These are phyloP conservation scores for Hirschfeldia incana DNA, from an alignment of 345 rosid genomes.

Conservation along the genomic window DNA sequence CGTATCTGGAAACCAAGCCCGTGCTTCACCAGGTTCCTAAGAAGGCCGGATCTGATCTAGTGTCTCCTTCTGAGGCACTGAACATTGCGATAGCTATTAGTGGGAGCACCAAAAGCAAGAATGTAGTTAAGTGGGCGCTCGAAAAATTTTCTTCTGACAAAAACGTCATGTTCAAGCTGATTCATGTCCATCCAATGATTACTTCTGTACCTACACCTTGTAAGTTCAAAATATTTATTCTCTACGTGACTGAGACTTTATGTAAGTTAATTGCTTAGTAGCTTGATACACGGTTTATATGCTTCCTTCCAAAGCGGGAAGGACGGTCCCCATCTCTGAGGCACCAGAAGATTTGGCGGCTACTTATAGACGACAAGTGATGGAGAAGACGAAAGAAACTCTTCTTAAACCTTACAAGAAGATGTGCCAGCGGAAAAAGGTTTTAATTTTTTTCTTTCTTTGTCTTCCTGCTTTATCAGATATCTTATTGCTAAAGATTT, in stretches of 20 bases:
- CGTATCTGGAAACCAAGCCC: neutral
- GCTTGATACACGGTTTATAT: neutral
- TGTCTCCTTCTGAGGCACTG: conserved; percentile 13
- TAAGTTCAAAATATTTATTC: conserved; percentile 40
- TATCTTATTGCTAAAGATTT: conserved; percentile 21
- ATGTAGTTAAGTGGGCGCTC: conserved; percentile 53
- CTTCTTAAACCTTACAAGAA: conserved; percentile 64
- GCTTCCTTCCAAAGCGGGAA: conserved; percentile 50
- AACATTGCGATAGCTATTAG: conserved; percentile 62
- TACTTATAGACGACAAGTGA: conserved; percentile 60
- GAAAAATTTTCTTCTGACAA: conserved; percentile 54
- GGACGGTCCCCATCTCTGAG: conserved; percentile 52
- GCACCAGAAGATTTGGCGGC: conserved; percentile 72
- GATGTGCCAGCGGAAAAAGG: conserved; percentile 65
- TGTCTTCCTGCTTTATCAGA: neutral
- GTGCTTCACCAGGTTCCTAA: neutral
- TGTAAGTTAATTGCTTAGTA: neutral
- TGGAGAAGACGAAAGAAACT: conserved; percentile 52
- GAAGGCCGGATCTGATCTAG: conserved; percentile 15
- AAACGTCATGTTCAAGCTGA: conserved; percentile 52
- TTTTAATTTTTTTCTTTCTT: neutral
- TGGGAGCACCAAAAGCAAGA: conserved; percentile 58
- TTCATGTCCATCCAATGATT: conserved; percentile 64
- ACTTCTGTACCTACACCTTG: conserved; percentile 73
- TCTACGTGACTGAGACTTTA: neutral